Evolutionary conservation across 2,329 filamentous ascomycete species (phyloP), one percentile per base, ranked within the genome.

Genomic region (Graphiopsis chlorocephala): DNA sequence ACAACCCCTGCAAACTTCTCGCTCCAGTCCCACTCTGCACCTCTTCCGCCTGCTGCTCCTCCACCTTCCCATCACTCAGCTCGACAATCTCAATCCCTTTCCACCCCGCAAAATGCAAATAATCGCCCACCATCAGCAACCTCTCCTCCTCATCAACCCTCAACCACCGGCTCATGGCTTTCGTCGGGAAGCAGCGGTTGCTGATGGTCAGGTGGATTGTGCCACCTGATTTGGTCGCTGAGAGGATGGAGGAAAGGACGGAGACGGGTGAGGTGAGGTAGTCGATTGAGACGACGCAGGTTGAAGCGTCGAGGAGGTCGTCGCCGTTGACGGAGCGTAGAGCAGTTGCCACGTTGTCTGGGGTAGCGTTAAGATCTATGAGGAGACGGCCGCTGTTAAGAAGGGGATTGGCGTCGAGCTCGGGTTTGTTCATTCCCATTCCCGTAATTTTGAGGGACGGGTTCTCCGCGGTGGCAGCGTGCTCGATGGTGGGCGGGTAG

Each of bases 141-240:
- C 81, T 76, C 68, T 82, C 78, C 56, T 77, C 76, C 66, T 83
- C 82, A 59, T 72, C 68, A 29, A 82, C 72, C 61, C 74, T 71
- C 69, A 84, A 71, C 83, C 83, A 85, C 20, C 79, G 73, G 26
- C 73, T 75, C 6, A 85, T 78, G 1, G 79, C 83, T 68, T 86
- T 85, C 1, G 81, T 83, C 0, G 82, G 81, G 67, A 85, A 85
- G 69, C 81, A 85, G 3, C 83, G 78, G 70, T 85, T 83, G 29
- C 79, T 81, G 47, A 85, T 79, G 0, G 78, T 77, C 55, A 85
- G 70, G 73, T 85, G 83, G n/a, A 84, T 77, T 1, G 61, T 78
- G 0, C 81, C 83, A 1, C 79, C 80, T 1, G 70, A 66, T 4
- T 76, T 80, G 20, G 79, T 80, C 10, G 74, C 75, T 6, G 76